These are phyloP conservation scores for Hymenoscyphus fraxineus DNA, from an alignment of 2,329 filamentous ascomycete species.

Conservation along the genomic window DNA sequence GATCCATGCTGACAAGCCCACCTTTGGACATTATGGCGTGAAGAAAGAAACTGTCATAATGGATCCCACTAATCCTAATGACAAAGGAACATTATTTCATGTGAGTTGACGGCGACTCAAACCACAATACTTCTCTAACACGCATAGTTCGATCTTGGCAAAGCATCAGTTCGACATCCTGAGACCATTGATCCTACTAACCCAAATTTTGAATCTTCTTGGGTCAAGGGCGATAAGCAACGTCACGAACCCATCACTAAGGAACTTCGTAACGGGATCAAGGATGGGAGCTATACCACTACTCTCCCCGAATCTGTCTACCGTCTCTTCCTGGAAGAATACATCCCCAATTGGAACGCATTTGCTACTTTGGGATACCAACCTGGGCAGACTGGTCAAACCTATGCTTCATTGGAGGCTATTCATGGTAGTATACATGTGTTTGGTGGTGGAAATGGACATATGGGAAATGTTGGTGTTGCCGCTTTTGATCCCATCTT, in stretches of 20 bases:
- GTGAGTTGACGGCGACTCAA: constrained; percentile 8
- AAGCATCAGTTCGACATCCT: constrained; percentile 14
- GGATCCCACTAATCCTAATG: neutral
- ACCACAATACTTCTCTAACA: neutral
- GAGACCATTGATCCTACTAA: constrained; percentile 8
- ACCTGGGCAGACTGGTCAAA: constrained; percentile 7
- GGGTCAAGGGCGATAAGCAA: constrained; percentile 16
- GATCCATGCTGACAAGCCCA: constrained; percentile 7
- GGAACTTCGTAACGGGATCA: constrained; percentile 8
- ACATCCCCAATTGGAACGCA: constrained; percentile 13
- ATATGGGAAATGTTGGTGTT: constrained; percentile 40
- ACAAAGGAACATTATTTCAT: constrained; percentile 5
- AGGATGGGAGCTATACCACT: constrained; percentile 9
- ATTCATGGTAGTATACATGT: constrained; percentile 42
- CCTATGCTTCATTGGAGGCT: constrained; percentile 39
- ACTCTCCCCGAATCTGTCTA: constrained; percentile 18
- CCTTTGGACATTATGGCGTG: constrained; percentile 19
- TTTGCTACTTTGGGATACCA: constrained; percentile 15
- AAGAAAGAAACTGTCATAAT: neutral
- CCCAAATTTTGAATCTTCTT: constrained; percentile 10
- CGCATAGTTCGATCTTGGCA: constrained; percentile 12
- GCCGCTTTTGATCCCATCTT: constrained; percentile 45
- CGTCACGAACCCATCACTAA: constrained; percentile 13
- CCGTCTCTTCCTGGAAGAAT: constrained; percentile 16
- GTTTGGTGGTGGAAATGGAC: constrained; percentile 36